A percentile compares a stretch with the other conserved stretches of the same genome.
These are phyloP conservation scores for Oryza meyeriana DNA, from an alignment of 176 grass and related monocot genomes.

Conservation along the genomic window DNA sequence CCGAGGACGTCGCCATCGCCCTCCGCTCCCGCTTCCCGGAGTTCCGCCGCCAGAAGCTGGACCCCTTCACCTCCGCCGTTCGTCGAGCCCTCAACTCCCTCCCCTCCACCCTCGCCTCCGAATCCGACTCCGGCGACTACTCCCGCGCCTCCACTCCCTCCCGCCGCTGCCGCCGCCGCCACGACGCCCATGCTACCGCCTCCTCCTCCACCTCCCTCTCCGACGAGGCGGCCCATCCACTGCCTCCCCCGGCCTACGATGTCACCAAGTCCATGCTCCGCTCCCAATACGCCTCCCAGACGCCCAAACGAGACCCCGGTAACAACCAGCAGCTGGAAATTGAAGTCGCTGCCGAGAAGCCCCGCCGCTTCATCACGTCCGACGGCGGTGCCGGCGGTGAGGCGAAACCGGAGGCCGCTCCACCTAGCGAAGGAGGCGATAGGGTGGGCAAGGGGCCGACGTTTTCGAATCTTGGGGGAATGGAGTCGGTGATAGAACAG, in stretches of 20 bases:
- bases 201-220: slow-evolving; percentile 52
- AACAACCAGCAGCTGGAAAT: slow-evolving; percentile 56
- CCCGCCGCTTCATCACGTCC: slow-evolving; percentile 30
- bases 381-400: slow-evolving; percentile 37
- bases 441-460: slow-evolving; percentile 42
- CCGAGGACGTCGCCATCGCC: slow-evolving; percentile 40
- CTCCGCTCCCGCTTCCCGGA: slow-evolving; percentile 58
- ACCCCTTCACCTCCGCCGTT: slow-evolving; percentile 46
- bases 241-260: slow-evolving; percentile 46
- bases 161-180: slow-evolving; percentile 17
- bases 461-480: slow-evolving; percentile 72
- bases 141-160: slow-evolving; percentile 20
- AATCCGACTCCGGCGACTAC: not conserved
- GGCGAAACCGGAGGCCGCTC: slow-evolving; percentile 31
- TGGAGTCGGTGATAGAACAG: slow-evolving; percentile 63
- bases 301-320: slow-evolving; percentile 6
- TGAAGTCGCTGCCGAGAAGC: slow-evolving; percentile 50
- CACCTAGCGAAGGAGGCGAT: not conserved
- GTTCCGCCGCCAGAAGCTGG: slow-evolving; percentile 49
- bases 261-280: slow-evolving; percentile 65
- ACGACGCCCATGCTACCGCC: slow-evolving; percentile 27
- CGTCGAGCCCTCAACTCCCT: slow-evolving; percentile 21
- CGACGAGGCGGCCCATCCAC: slow-evolving; percentile 9
- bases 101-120: not conserved
- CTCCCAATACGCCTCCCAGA: slow-evolving; percentile 46